These are phyloP conservation scores for Sanghuangporus sanghuang DNA, from an alignment of 1,284 basidiomycete genomes.

Conservation along the genomic window DNA sequence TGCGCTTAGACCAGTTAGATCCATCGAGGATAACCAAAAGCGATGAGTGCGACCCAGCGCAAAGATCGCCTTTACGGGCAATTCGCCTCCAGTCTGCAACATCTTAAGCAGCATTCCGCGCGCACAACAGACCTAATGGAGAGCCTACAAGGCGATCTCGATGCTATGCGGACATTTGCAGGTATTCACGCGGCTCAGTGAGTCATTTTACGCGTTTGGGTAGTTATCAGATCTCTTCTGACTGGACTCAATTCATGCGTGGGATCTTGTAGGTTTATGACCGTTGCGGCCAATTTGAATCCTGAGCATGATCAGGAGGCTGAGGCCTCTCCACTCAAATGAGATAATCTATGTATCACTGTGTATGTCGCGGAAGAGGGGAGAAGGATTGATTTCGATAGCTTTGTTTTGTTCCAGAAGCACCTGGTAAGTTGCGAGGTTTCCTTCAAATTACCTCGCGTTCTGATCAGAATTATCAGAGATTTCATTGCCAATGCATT, in stretches of 20 bases:
- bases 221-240: neutral
- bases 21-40: too few species aligned
- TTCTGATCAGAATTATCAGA: too few species aligned
- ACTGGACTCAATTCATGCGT: neutral
- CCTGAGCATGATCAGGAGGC: neutral
- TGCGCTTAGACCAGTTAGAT: neutral
- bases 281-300: conserved; percentile 7
- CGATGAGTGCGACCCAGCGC: conserved; percentile 58
- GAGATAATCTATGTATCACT: neutral
- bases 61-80: conserved; percentile 71
- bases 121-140: conserved; percentile 70
- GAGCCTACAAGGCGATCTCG: conserved; percentile 60
- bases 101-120: conserved; percentile 55
- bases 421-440: too few species aligned
- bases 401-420: too few species aligned
- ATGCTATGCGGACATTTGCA: conserved; percentile 66
- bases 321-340: neutral
- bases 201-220: conserved; percentile 22
- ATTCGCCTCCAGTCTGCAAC: conserved; percentile 52
- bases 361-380: too few species aligned
- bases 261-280: conserved; percentile 9
- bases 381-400: too few species aligned
- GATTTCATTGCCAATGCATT: too few species aligned
- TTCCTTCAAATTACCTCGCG: too few species aligned
- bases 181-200: conserved; percentile 71